Percentiles rank a stretch among this genome's conserved stretches.
Evolutionary conservation across 2,329 filamentous ascomycete species (phyloP).

Genomic region (Epichloe uncinata): DNA sequence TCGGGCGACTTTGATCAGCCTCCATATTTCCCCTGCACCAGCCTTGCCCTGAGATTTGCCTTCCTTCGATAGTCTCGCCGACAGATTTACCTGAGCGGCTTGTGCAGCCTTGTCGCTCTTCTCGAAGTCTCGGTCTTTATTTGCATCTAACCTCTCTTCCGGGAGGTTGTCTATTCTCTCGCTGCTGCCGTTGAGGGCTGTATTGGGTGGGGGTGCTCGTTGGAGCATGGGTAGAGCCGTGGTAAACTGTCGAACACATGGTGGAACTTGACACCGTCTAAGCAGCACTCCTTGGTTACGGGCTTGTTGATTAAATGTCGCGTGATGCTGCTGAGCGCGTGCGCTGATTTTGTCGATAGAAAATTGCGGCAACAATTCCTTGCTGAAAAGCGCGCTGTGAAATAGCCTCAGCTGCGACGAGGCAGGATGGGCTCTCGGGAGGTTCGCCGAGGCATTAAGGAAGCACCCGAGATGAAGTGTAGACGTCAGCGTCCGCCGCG

Average conservation of each 20-base stretch:
- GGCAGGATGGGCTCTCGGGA: slow-evolving; percentile 11
- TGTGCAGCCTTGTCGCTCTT: slow-evolving; percentile 74
- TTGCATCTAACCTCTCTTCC: slow-evolving; percentile 19
- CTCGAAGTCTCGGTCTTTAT: slow-evolving; percentile 33
- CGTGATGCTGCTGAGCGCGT: not conserved
- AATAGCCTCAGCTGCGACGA: slow-evolving; percentile 2
- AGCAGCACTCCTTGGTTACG: not conserved
- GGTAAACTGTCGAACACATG: slow-evolving; percentile 18
- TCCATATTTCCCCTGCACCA: slow-evolving; percentile 65
- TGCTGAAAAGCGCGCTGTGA: not conserved
- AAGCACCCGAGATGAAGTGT: slow-evolving; percentile 24
- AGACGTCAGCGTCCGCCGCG: slow-evolving; percentile 36
- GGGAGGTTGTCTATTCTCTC: slow-evolving; percentile 10
- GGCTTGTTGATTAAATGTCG: not conserved
- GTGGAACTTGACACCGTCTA: not conserved
- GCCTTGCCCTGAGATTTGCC: slow-evolving; percentile 46
- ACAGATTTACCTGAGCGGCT: slow-evolving; percentile 80
- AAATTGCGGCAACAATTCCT: not conserved
- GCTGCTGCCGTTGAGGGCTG: slow-evolving; percentile 24
- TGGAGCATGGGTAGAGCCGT: slow-evolving; percentile 10
- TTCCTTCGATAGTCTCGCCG: slow-evolving; percentile 77
- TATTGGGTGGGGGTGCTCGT: slow-evolving; percentile 16
- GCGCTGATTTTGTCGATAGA: not conserved
- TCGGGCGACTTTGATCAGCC: slow-evolving; percentile 75
- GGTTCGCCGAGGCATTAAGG: slow-evolving; percentile 8